phyloP scores from a whole-genome alignment of 208 protist species.

The Plasmodiophora brassicae region DNA sequence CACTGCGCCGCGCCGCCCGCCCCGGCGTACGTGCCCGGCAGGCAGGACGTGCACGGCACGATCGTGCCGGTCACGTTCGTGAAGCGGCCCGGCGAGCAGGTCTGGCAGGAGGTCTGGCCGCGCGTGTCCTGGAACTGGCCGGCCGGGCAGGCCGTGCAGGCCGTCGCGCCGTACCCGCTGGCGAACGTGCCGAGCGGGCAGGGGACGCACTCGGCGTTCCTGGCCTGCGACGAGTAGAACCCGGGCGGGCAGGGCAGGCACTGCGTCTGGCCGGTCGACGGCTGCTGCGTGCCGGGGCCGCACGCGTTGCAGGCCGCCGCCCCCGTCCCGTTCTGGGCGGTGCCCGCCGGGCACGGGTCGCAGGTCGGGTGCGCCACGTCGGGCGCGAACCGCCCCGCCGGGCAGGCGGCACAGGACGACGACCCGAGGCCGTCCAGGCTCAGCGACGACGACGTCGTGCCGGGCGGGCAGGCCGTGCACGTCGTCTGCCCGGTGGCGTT shows the following conservation, averaged over 20 bases:
- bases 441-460: background rate
- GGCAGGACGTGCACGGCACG: background rate
- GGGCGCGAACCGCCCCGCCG: background rate
- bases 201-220: background rate
- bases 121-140: background rate
- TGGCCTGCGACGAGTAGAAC: background rate
- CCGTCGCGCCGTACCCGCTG: background rate
- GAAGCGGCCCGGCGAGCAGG: background rate
- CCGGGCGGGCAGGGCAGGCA: slow-evolving; percentile 1
- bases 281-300: background rate
- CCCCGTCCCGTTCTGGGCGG: background rate
- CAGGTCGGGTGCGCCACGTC: background rate
- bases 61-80: background rate
- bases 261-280: background rate
- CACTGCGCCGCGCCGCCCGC: background rate
- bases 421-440: too few species aligned
- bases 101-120: background rate
- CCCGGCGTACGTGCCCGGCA: background rate
- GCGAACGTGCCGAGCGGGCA: background rate
- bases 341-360: background rate
- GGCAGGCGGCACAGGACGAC: background rate
- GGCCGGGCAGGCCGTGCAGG: background rate
- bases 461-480: background rate
- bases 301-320: background rate
- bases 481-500: background rate